Percentiles rank a stretch among this genome's conserved stretches.
Conservation (phyloP, 176 grass and related monocot genomes). For the Lolium rigidum region DNA sequence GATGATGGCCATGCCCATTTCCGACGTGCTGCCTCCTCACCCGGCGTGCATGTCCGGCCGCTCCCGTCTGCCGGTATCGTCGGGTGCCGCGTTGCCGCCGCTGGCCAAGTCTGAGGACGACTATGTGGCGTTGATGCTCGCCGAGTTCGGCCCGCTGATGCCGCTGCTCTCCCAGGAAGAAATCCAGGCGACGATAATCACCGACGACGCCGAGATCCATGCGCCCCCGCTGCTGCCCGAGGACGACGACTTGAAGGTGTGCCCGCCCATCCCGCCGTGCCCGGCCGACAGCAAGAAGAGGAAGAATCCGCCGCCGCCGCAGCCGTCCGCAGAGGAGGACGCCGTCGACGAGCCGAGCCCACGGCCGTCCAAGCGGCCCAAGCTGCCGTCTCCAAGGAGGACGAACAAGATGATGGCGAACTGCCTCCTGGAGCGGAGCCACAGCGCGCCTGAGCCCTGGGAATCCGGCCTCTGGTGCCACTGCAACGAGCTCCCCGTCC, state of each 20-base stretch:
- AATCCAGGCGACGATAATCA: not conserved
- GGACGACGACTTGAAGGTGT: not conserved
- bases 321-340: not conserved
- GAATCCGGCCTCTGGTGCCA: not conserved
- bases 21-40: not conserved
- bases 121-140: not conserved
- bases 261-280: not conserved
- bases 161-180: not conserved
- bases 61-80: not conserved
- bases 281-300: not conserved
- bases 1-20: too few relatives aligned
- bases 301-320: not conserved
- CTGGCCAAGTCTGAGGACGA: not conserved
- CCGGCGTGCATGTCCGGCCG: not conserved
- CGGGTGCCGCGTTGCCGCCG: too few relatives aligned
- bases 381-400: not conserved
- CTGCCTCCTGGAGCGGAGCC: not conserved
- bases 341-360: not conserved
- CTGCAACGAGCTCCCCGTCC: too few relatives aligned
- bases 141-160: not conserved
- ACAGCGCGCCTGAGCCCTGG: conserved; percentile 24
- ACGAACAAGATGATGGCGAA: not conserved
- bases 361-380: not conserved
- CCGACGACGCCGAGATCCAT: not conserved
- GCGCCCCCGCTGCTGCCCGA: not conserved